Evolutionary conservation across 1,284 basidiomycete genomes (phyloP).

Genomic region (Coniophora puteana): DNA sequence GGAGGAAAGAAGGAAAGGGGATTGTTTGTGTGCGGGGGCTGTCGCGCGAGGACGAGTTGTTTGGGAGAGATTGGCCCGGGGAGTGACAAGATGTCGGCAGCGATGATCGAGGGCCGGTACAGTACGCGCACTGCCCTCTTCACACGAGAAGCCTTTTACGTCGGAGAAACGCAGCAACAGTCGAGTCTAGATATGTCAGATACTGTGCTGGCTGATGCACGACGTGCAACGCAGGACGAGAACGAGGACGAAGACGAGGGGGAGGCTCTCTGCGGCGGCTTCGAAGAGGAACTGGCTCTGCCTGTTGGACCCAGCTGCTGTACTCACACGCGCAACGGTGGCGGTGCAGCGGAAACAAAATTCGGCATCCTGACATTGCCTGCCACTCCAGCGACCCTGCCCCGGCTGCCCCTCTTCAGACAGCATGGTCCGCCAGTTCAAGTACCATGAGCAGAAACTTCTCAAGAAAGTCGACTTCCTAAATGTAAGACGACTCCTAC

Average conservation of each 20-base stretch:
- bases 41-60: too few species aligned
- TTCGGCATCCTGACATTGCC: background rate
- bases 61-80: too few species aligned
- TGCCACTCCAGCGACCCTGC: background rate
- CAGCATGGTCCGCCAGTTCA: conserved; percentile 86
- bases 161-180: too few species aligned
- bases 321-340: too few species aligned
- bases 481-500: conserved; percentile 51
- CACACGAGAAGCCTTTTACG: too few species aligned
- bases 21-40: conserved; percentile 4
- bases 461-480: conserved; percentile 95
- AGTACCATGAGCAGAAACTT: conserved; percentile 91
- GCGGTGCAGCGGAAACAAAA: conserved; percentile 5
- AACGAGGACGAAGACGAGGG: background rate
- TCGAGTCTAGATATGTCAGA: too few species aligned
- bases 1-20: conserved; percentile 16
- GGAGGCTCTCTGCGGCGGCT: background rate
- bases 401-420: too few species aligned
- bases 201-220: too few species aligned
- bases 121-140: too few species aligned
- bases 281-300: background rate
- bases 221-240: too few species aligned
- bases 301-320: background rate
- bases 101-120: too few species aligned
- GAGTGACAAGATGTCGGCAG: too few species aligned